Evolutionary conservation across 176 grass and related monocot species (phyloP).

Genomic region (Triticum timopheevii): DNA sequence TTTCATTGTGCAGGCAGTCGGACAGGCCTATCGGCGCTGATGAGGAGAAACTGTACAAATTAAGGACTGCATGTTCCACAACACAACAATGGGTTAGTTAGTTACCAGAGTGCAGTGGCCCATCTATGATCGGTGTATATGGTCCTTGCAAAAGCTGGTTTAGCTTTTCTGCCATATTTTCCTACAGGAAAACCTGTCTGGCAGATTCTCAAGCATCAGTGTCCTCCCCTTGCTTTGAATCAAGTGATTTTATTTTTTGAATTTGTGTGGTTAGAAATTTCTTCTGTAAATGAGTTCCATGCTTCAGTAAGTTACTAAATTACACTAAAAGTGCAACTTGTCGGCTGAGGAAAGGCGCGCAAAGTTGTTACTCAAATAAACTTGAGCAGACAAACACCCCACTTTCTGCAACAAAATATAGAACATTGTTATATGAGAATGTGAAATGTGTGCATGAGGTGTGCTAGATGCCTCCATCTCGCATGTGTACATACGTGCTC

Average conservation of each 20-base stretch:
- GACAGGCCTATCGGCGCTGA: neutral
- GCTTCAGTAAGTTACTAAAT: neutral
- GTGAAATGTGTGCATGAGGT: neutral
- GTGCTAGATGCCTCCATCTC: neutral
- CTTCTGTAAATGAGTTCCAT: neutral
- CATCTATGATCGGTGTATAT: neutral
- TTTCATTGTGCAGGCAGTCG: neutral
- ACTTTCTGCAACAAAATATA: neutral
- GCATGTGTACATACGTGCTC: neutral
- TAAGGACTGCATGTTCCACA: constrained; percentile 11
- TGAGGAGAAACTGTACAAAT: neutral
- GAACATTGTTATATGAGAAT: neutral
- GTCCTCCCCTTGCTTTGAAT: neutral
- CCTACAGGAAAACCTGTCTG: neutral
- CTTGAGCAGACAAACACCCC: neutral
- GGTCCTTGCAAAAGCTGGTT: neutral
- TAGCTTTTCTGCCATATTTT: neutral
- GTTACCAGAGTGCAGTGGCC: constrained; percentile 18
- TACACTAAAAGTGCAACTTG: neutral
- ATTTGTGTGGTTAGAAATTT: neutral
- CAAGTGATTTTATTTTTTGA: neutral
- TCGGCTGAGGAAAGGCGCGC: neutral
- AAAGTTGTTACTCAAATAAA: neutral
- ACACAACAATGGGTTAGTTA: constrained; percentile 30
- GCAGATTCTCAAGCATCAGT: neutral